Evolutionary conservation across 306 rosid species (phyloP), one percentile per base, ranked within the genome.

Genomic region (Trifolium fragiferum): DNA sequence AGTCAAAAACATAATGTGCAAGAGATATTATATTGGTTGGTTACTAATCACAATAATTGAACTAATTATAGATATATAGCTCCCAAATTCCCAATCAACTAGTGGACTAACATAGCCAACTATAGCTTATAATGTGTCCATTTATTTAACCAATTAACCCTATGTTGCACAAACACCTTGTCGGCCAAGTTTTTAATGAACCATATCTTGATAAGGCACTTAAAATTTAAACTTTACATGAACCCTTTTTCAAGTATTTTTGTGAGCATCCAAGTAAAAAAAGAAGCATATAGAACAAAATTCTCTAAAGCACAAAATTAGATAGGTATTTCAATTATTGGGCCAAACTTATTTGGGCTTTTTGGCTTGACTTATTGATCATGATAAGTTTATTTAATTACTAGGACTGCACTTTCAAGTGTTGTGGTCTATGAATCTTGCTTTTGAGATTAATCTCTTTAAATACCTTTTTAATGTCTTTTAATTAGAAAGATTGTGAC

Each of bases 111-210:
- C 25, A 23, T 68, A 37, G 78, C 84, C 81, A 77, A 82, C 75
- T 54, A 18, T 11, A 47, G 27, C 12, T 46, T 12, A 66, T 77
- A 77, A 32, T 35, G 75, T 43, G 78, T 37, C 59, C 66, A 77
- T 11, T 6, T 60, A 15, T 63, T 41, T 18, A 71, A 55, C 46
- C 70, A 74, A 64, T 68, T 66, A 77, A 77, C 23, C 62, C 53
- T 54, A 57, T 32, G 49, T 10, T 23, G 38, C 51, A 76, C 53
- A 25, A 70, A 53, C 57, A 47, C 79, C 57, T 59, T 81, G 89
- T 86, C 77, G 82, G 86, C 79, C 70, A n/a, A 21, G 57, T 76
- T 46, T 53, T 18, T 61, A 68, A 74, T 47, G 73, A 21, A 51
- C 54, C 37, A 68, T 60, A 47, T 47, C 71, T 35, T 70, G 66